Percentiles rank a stretch among this genome's conserved stretches.
Evolutionary conservation across 192 early-diverging fungal species (phyloP).

Genomic region (Entomortierella chlamydospora): DNA sequence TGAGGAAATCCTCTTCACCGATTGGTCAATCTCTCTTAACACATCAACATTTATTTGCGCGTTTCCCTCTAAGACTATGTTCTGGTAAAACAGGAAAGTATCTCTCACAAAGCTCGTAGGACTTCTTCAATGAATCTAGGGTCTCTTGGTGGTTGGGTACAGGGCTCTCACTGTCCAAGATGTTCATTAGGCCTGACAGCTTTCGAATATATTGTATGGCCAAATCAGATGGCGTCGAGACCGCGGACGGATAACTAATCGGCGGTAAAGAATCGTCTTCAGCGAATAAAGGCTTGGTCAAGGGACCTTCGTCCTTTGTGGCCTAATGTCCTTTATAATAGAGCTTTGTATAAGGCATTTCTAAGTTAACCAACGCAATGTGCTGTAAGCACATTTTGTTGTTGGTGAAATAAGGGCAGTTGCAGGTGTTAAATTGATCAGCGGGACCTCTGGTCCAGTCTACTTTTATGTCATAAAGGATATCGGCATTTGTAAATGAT

Average conservation of each 20-base stretch:
- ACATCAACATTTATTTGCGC: neutral
- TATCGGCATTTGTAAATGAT: neutral
- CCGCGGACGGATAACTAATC: too few species aligned
- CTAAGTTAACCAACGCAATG: slow-evolving; percentile 6
- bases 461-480: neutral
- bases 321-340: neutral
- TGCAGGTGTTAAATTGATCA: neutral
- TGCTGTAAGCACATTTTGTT: slow-evolving; percentile 7
- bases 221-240: too few species aligned
- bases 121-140: neutral
- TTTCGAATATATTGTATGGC: too few species aligned
- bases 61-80: neutral
- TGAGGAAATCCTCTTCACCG: too few species aligned
- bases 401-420: neutral
- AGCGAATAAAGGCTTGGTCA: neutral
- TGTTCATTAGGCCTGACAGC: too few species aligned
- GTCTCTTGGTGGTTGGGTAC: neutral
- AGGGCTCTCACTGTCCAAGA: neutral
- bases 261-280: too few species aligned
- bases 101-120: neutral
- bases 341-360: neutral
- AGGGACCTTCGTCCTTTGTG: neutral
- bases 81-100: neutral
- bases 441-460: slow-evolving; percentile 2
- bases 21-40: too few species aligned